Conservation (phyloP, 2,329 filamentous ascomycete species). For the Penicillium concentricum region DNA sequence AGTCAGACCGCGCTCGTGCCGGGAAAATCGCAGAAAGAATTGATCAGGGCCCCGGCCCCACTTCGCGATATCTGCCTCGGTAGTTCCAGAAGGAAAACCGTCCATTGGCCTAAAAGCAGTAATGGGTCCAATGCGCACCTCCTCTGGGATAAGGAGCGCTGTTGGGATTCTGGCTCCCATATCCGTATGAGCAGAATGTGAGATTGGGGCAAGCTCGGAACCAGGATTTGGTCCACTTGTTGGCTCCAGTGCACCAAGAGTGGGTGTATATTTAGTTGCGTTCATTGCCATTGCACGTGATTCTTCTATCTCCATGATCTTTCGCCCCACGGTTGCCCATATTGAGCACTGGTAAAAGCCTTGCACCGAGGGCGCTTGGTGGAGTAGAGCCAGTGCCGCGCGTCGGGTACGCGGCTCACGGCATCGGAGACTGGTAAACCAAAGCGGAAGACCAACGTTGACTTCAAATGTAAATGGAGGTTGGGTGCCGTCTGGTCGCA, state of each 20-base stretch:
- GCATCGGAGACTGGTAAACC: slow-evolving; percentile 33
- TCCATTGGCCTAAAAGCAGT: slow-evolving; percentile 24
- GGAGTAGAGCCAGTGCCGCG: slow-evolving; percentile 27
- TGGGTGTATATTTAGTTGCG: not conserved
- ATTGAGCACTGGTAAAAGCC: slow-evolving; percentile 27
- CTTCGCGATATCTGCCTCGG: slow-evolving; percentile 18
- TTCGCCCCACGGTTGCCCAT: slow-evolving; percentile 19
- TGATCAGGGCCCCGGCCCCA: slow-evolving; percentile 22
- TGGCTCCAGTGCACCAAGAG: not conserved
- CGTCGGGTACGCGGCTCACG: slow-evolving; percentile 33
- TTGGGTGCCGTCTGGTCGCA: slow-evolving; percentile 24
- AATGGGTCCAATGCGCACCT: slow-evolving; percentile 28
- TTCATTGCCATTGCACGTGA: slow-evolving; percentile 12
- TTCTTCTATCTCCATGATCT: slow-evolving; percentile 34
- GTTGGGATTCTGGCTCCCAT: not conserved
- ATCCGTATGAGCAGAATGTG: not conserved
- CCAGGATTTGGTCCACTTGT: not conserved
- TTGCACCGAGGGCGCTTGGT: slow-evolving; percentile 25
- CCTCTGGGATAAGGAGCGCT: slow-evolving; percentile 20
- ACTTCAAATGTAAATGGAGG: slow-evolving; percentile 35
- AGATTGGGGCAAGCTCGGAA: not conserved
- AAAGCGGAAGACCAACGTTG: slow-evolving; percentile 30
- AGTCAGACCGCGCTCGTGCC: slow-evolving; percentile 19
- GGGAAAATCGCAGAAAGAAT: slow-evolving; percentile 22
- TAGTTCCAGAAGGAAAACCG: slow-evolving; percentile 16